Percentiles rank a stretch among this genome's conserved stretches.
These are phyloP conservation scores for Ashbya aceris DNA, from an alignment of 1,139 yeast genomes.

Conservation along the genomic window DNA sequence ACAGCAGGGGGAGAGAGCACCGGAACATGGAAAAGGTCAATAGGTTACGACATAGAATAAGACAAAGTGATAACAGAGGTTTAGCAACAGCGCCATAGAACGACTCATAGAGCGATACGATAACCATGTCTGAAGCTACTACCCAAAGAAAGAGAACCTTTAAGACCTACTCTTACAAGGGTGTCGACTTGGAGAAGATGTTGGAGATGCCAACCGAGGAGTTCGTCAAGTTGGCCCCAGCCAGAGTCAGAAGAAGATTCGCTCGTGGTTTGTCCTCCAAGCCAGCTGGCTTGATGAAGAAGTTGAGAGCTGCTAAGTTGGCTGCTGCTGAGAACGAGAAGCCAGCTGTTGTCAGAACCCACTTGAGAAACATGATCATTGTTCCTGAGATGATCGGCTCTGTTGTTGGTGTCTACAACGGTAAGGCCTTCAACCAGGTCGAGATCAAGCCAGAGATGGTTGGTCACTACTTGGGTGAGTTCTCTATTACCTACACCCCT, in stretches of 20 bases:
- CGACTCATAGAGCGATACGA: neutral
- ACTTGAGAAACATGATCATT: conserved; percentile 97
- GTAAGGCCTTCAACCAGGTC: conserved; percentile 98
- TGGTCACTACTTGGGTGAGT: conserved; percentile 99
- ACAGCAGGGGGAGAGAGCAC: too few relatives aligned
- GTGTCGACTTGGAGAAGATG: conserved; percentile 93
- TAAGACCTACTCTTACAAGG: conserved; percentile 98
- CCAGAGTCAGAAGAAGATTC: conserved; percentile 99
- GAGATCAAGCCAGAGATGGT: conserved; percentile 99
- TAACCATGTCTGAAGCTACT: conserved; percentile 29
- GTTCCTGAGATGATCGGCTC: conserved; percentile 99
- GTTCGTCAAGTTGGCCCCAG: conserved; percentile 91
- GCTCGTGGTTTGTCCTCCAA: conserved; percentile 94
- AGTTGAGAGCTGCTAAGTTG: conserved; percentile 95
- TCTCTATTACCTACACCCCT: conserved; percentile 99
- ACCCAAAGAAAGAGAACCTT: conserved; percentile 81
- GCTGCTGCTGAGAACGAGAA: conserved; percentile 90
- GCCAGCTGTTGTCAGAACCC: conserved; percentile 98
- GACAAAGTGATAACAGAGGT: too few relatives aligned
- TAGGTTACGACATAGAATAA: too few relatives aligned
- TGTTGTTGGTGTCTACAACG: conserved; percentile 98
- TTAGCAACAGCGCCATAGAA: too few relatives aligned
- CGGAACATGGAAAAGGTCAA: too few relatives aligned
- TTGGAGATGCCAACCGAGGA: conserved; percentile 94
- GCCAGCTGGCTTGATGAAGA: conserved; percentile 96